Evolutionary conservation across 169 alveolate genomes (phyloP).

Genomic region (Amoebophrya sp.): DNA sequence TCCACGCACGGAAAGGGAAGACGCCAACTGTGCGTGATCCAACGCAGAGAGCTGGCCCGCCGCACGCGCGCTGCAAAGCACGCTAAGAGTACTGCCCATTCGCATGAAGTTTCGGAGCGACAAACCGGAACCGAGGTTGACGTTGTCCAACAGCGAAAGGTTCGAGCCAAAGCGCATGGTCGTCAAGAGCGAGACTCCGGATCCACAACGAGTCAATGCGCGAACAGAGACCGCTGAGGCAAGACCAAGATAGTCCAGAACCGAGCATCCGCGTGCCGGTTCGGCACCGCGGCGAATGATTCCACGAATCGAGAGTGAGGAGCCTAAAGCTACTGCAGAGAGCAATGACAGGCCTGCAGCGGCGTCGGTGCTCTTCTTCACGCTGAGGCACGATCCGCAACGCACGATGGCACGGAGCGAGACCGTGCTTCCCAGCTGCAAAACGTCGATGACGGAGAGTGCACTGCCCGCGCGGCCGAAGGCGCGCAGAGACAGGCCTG

Average conservation of each 20-base stretch:
- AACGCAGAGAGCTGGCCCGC: slow-evolving; percentile 26
- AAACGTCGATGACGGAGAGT: neutral
- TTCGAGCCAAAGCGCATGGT: neutral
- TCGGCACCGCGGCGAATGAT: neutral
- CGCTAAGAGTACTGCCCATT: slow-evolving; percentile 22
- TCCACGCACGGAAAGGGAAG: slow-evolving; percentile 5
- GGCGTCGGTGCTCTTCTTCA: neutral
- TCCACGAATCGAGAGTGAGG: neutral
- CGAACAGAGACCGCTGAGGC: neutral
- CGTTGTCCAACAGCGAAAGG: neutral
- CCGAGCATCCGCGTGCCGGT: neutral
- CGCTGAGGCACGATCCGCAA: neutral
- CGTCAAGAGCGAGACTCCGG: neutral
- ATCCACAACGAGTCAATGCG: neutral
- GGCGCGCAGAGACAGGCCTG: neutral
- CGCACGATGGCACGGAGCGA: neutral
- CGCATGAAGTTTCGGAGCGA: slow-evolving; percentile 6
- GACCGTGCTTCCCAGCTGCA: neutral
- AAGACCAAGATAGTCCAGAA: neutral
- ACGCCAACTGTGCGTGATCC: neutral
- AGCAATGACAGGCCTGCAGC: neutral
- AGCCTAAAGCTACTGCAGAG: neutral
- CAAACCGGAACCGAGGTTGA: slow-evolving; percentile 1
- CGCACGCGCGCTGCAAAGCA: neutral
- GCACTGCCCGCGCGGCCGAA: neutral